Conservation (phyloP, 306 rosid genomes). For the Luffa aegyptiaca region DNA sequence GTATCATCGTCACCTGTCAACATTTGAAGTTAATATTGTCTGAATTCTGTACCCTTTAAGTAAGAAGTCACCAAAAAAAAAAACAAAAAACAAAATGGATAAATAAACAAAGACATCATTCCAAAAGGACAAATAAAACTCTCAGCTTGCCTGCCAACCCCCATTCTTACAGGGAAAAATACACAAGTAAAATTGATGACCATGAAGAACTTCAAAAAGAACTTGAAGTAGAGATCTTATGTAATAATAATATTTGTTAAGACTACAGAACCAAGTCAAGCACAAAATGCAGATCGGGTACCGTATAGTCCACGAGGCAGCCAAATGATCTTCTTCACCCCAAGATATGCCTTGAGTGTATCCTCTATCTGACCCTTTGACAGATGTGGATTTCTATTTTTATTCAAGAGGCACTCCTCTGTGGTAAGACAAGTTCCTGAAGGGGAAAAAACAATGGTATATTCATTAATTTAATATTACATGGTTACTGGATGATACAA, state of each 20-base stretch:
- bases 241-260: neutral
- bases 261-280: neutral
- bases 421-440: conserved; percentile 95
- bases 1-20: conserved; percentile 91
- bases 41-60: neutral
- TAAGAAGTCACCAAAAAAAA: neutral
- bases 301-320: conserved; percentile 83
- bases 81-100: neutral
- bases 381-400: conserved; percentile 78
- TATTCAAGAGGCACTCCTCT: conserved; percentile 87
- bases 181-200: neutral
- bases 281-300: conserved; percentile 20
- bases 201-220: neutral
- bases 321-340: conserved; percentile 76
- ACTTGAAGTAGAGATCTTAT: neutral
- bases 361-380: conserved; percentile 68
- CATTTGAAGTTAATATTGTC: neutral
- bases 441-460: conserved; percentile 11
- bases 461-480: neutral
- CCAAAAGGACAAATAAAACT: neutral
- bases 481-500: neutral
- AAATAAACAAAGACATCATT: neutral
- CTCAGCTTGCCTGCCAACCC: neutral
- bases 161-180: neutral
- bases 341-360: conserved; percentile 73